Evolutionary conservation across 2,329 filamentous ascomycete species (phyloP).

Genomic region (Spiromastix sp.): DNA sequence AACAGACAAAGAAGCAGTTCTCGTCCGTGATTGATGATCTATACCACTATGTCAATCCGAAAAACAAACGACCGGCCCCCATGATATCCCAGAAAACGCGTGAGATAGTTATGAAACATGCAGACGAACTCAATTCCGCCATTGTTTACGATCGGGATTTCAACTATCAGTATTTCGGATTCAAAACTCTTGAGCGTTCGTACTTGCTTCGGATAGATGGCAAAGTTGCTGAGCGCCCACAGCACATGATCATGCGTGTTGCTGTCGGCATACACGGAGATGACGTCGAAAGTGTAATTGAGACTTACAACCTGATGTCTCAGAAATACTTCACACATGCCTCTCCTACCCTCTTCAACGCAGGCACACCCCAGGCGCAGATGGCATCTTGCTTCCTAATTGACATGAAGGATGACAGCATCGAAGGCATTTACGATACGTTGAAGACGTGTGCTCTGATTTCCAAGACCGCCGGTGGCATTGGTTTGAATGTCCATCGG

Average conservation of each 20-base stretch:
- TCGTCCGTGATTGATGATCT: conserved; percentile 90
- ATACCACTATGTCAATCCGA: conserved; percentile 93
- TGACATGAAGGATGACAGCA: conserved; percentile 99
- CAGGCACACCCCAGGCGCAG: conserved; percentile 87
- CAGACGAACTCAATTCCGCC: conserved; percentile 93
- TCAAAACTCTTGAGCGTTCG: conserved; percentile 97
- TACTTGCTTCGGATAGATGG: conserved; percentile 92
- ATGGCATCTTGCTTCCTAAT: conserved; percentile 97
- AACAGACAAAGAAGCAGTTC: conserved; percentile 99
- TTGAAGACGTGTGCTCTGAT: conserved; percentile 99
- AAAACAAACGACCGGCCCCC: conserved; percentile 69
- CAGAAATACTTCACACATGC: conserved; percentile 98
- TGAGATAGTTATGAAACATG: conserved; percentile 88
- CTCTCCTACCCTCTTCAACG: conserved; percentile 95
- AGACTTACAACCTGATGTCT: conserved; percentile 99
- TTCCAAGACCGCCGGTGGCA: conserved; percentile 97
- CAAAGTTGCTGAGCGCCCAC: conserved; percentile 92
- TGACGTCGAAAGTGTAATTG: conserved; percentile 84
- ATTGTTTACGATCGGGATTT: conserved; percentile 99
- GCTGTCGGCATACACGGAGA: conserved; percentile 94
- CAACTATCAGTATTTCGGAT: conserved; percentile 99
- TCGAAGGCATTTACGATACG: conserved; percentile 98
- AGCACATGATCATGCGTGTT: conserved; percentile 99
- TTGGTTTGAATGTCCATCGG: conserved; percentile 90
- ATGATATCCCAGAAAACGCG: conserved; percentile 94